A percentile compares a stretch with the other conserved stretches of the same genome.
phyloP scores from a whole-genome alignment of 768 basidiomycete species.

The Clathrus columnatus region DNA sequence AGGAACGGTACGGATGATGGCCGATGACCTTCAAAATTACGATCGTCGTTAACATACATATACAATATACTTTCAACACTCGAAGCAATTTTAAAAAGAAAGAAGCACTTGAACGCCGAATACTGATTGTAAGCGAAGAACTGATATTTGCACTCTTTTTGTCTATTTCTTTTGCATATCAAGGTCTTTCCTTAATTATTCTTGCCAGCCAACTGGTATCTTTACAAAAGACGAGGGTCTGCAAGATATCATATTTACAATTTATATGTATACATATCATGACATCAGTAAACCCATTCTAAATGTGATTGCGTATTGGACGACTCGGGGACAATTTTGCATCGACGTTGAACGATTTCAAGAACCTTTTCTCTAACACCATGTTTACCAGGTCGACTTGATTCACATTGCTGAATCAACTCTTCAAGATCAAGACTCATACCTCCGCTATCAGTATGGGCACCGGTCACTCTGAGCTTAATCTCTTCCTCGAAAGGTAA shows the following conservation, averaged over 20 bases:
- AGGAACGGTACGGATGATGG: constrained; percentile 58
- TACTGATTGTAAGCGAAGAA: no score
- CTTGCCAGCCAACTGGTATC: no score
- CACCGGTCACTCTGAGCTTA: constrained; percentile 52
- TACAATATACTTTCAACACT: no score
- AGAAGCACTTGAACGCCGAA: no score
- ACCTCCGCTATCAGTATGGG: constrained; percentile 50
- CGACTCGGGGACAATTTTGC: constrained; percentile 48
- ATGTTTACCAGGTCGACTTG: constrained; percentile 25
- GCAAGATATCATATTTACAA: not conserved
- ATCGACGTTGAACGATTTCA: constrained; percentile 66
- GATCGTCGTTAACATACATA: no score
- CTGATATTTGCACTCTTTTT: no score
- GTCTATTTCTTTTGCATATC: no score
- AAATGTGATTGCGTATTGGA: constrained; percentile 52
- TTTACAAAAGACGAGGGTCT: no score
- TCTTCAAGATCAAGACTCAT: constrained; percentile 56
- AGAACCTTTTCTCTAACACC: constrained; percentile 70
- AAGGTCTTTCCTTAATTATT: no score
- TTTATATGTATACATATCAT: not conserved
- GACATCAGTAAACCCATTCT: constrained; percentile 45
- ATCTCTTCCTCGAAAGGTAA: constrained; percentile 79
- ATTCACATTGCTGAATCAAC: constrained; percentile 46
- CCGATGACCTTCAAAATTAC: not conserved
- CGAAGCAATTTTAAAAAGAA: no score